Evolutionary conservation across 2,329 filamentous ascomycete species (phyloP).

Genomic region (Diaporthe sp.): DNA sequence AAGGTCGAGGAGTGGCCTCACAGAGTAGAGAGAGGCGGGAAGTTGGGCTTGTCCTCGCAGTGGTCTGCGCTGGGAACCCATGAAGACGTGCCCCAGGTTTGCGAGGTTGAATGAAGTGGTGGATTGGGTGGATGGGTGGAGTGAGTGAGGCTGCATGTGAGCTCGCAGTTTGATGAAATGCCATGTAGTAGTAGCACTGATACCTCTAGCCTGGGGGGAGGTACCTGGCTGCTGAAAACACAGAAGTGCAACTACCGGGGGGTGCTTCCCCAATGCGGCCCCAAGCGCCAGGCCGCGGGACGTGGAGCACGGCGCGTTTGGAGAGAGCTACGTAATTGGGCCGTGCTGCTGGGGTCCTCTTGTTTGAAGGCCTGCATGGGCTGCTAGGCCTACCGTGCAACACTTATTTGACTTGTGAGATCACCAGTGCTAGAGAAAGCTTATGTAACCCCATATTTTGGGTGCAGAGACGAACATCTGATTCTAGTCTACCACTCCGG

Average conservation of each 20-base stretch:
- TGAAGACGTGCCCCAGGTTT: slow-evolving; percentile 8
- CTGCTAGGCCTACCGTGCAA: neutral
- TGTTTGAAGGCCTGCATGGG: neutral
- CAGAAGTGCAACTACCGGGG: slow-evolving; percentile 14
- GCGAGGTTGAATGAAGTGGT: slow-evolving; percentile 4
- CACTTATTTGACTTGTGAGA: slow-evolving; percentile 21
- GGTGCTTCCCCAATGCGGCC: slow-evolving; percentile 25
- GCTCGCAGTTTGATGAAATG: slow-evolving; percentile 27
- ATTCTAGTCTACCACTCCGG: neutral
- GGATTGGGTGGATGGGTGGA: slow-evolving; percentile 18
- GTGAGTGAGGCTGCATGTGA: slow-evolving; percentile 29
- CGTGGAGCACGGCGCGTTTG: slow-evolving; percentile 22
- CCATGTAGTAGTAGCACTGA: neutral
- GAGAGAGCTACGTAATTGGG: slow-evolving; percentile 19
- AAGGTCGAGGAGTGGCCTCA: neutral
- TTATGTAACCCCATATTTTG: slow-evolving; percentile 35
- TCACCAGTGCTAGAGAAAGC: slow-evolving; percentile 30
- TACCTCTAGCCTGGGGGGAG: neutral
- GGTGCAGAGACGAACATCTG: slow-evolving; percentile 34
- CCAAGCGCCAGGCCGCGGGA: slow-evolving; percentile 21
- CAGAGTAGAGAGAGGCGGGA: neutral
- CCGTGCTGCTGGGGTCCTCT: slow-evolving; percentile 1
- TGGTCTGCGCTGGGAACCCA: slow-evolving; percentile 9
- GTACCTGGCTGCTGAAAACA: slow-evolving; percentile 10
- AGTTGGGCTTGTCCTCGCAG: slow-evolving; percentile 8